Percentiles rank a stretch among this genome's conserved stretches.
These are phyloP conservation scores for Sideroxylon spinosum DNA, from an alignment of 179 eudicot species.

Conservation along the genomic window DNA sequence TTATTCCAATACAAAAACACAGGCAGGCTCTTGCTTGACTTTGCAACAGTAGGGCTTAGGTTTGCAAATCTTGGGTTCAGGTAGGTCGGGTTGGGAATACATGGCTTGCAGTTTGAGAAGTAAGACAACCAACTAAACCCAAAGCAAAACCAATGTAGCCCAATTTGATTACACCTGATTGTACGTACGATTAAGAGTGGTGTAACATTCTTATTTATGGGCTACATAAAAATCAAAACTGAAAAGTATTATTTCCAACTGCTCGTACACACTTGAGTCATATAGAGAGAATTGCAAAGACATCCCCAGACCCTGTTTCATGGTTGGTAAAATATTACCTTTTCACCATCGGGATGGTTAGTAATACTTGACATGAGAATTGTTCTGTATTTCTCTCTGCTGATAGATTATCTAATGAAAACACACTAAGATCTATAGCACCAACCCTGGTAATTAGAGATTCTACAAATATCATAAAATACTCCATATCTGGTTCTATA, in stretches of 20 bases:
- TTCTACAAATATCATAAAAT: too few relatives aligned
- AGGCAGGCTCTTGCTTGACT: neutral
- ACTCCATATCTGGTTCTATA: too few relatives aligned
- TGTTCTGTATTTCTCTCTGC: neutral
- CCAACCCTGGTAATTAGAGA: too few relatives aligned
- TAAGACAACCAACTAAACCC: neutral
- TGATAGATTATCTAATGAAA: neutral
- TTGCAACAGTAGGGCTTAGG: neutral
- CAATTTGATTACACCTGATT: neutral
- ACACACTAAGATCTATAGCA: too few relatives aligned
- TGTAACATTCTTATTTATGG: neutral
- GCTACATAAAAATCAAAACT: slow-evolving; percentile 1
- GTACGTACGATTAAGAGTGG: neutral
- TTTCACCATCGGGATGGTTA: neutral
- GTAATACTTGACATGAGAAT: neutral
- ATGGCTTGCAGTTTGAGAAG: neutral
- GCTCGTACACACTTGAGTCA: neutral
- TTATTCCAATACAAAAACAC: neutral
- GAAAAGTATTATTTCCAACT: neutral
- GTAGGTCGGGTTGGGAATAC: neutral
- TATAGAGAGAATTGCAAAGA: neutral
- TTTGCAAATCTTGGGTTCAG: neutral
- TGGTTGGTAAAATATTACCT: neutral
- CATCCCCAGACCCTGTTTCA: too few relatives aligned
- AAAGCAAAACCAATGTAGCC: neutral